Evolutionary conservation across 2,329 filamentous ascomycete genomes (phyloP).

Genomic region (Remersonia thermophila): DNA sequence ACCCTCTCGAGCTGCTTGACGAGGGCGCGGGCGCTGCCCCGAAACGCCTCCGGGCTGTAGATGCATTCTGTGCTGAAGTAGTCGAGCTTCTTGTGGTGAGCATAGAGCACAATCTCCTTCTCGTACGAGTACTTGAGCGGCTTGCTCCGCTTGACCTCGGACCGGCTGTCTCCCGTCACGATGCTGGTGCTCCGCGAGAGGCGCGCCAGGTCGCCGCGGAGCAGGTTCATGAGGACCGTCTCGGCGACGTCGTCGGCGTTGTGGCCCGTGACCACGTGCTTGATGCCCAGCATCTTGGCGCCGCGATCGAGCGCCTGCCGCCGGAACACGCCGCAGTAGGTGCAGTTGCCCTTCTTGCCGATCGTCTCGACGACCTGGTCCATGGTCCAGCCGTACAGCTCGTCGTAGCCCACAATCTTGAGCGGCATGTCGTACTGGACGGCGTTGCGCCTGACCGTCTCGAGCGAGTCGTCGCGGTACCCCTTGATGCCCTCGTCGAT

Average conservation of each 20-base stretch:
- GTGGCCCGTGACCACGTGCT: conserved; percentile 91
- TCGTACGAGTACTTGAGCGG: conserved; percentile 97
- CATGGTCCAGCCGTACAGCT: conserved; percentile 98
- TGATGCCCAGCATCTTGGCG: conserved; percentile 73
- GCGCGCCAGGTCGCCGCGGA: conserved; percentile 79
- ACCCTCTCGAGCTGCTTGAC: conserved; percentile 95
- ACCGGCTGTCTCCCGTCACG: conserved; percentile 63
- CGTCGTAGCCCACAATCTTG: conserved; percentile 83
- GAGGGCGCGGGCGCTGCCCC: conserved; percentile 77
- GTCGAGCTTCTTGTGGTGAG: conserved; percentile 89
- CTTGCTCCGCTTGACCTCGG: conserved; percentile 89
- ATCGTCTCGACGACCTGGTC: conserved; percentile 94
- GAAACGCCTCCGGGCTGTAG: conserved; percentile 93
- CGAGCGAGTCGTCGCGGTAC: conserved; percentile 88
- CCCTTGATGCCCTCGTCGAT: conserved; percentile 97
- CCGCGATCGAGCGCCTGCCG: conserved; percentile 89
- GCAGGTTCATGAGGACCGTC: conserved; percentile 93
- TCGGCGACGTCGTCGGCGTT: conserved; percentile 97
- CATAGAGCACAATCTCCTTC: conserved; percentile 97
- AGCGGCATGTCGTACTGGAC: conserved; percentile 82
- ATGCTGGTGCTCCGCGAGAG: conserved; percentile 84
- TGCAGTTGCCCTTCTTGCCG: conserved; percentile 97
- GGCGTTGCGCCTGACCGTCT: conserved; percentile 92
- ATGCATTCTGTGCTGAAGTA: conserved; percentile 99
- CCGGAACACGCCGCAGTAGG: conserved; percentile 93